A percentile compares a stretch with the other conserved stretches of the same genome.
Evolutionary conservation across 2,329 filamentous ascomycete genomes (phyloP).

Genomic region (Podosphaera aphanis): DNA sequence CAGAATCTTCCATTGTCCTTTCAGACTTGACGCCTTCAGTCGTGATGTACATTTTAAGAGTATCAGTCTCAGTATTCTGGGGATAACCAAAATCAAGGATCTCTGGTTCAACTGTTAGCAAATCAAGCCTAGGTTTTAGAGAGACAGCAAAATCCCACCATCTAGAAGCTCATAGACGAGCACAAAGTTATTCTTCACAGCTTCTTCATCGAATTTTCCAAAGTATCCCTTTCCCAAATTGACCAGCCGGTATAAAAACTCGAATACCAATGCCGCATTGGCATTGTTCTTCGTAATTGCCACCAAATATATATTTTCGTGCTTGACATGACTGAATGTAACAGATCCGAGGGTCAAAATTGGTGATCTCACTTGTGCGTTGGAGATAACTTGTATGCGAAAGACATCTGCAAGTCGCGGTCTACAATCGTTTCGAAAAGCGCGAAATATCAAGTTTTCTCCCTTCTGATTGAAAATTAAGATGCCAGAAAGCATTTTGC

Average conservation of each 20-base stretch:
- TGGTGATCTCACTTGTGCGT: conserved; percentile 87
- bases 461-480: conserved; percentile 98
- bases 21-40: conserved; percentile 96
- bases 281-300: conserved; percentile 97
- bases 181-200: conserved; percentile 99
- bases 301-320: conserved; percentile 96
- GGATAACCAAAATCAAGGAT: conserved; percentile 98
- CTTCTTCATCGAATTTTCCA: conserved; percentile 97
- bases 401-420: conserved; percentile 96
- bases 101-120: conserved; percentile 28
- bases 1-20: conserved; percentile 67
- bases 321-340: conserved; percentile 97
- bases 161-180: conserved; percentile 93
- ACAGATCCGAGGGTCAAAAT: conserved; percentile 94
- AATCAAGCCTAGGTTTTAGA: neutral
- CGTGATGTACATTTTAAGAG: conserved; percentile 98
- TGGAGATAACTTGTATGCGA: conserved; percentile 97
- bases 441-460: conserved; percentile 97
- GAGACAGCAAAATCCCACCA: conserved; percentile 26
- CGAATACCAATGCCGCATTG: conserved; percentile 92
- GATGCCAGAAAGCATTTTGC: conserved; percentile 81
- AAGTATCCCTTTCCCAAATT: conserved; percentile 86
- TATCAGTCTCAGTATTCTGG: conserved; percentile 96
- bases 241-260: conserved; percentile 86
- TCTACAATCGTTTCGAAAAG: conserved; percentile 95